Evolutionary conservation across 352 stramenopile genomes (phyloP).

Genomic region (Plasmopara viticola): DNA sequence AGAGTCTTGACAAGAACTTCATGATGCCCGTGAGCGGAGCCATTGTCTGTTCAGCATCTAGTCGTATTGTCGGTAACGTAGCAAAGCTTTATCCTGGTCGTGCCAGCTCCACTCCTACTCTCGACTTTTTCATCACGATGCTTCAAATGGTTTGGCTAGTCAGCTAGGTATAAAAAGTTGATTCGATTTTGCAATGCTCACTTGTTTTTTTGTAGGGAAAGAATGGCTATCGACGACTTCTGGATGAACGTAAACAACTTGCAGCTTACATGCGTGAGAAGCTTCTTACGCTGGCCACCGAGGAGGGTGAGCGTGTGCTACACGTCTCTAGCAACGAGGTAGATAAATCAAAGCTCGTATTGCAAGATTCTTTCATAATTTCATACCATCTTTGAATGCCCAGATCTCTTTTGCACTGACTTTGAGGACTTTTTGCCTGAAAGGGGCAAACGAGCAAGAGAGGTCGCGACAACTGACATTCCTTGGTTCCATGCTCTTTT

Average conservation of each 20-base stretch:
- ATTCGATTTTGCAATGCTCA: no score
- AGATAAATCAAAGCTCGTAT: not conserved
- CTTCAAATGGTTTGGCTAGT: constrained; percentile 90
- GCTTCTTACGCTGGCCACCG: constrained; percentile 65
- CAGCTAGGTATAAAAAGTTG: no score
- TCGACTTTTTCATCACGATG: constrained; percentile 99
- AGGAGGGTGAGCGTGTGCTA: constrained; percentile 90
- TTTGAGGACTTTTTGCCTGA: constrained; percentile 57
- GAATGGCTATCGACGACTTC: constrained; percentile 83
- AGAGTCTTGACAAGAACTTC: constrained; percentile 99
- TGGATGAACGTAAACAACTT: constrained; percentile 82
- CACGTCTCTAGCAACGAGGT: constrained; percentile 88
- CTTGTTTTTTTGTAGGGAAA: constrained; percentile 24
- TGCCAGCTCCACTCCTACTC: constrained; percentile 89
- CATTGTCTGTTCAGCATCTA: constrained; percentile 74
- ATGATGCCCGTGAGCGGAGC: constrained; percentile 93
- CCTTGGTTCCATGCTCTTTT: constrained; percentile 99
- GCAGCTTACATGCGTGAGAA: constrained; percentile 64
- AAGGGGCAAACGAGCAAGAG: constrained; percentile 21
- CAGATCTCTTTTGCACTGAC: constrained; percentile 89
- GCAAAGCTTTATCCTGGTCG: constrained; percentile 93
- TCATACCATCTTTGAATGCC: not conserved
- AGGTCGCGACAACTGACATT: constrained; percentile 57
- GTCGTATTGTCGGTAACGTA: constrained; percentile 76
- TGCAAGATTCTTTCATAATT: not conserved